Evolutionary conservation across 148 eudicot genomes (phyloP), one percentile per base, ranked within the genome.

Genomic region (Cornus controversa): DNA sequence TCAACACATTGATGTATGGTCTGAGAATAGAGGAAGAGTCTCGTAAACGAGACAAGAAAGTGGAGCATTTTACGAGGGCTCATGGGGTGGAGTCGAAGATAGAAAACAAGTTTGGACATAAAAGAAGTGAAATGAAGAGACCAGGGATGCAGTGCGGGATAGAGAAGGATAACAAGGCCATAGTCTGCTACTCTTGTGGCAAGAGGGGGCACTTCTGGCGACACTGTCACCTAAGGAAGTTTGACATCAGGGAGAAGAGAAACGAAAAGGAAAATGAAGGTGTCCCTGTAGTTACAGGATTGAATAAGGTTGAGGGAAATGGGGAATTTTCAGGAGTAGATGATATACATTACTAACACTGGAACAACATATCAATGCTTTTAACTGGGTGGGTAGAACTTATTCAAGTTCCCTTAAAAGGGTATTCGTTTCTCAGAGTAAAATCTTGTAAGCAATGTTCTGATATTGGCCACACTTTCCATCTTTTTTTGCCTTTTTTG

Each of bases 1-100:
- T 91, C 2, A 80, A 88, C 84, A 84, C 86, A 92, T 86, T 94
- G 80, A 89, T 94, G 93, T 79, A 88, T 79, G 80, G 75, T 50
- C 76, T 94, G 23, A 84, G 84, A 75, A 81, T 77, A 20, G 95
- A 87, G 74, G 98, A 91, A 82, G 92, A 88, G 69, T 82, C 81
- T 37, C 77, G 89, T 22, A 77, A 15, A n/a, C 77, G 26, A 45
- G 79, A 69, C 67, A 80, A 73, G 60, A 72, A 69, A 82, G 78
- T 70, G 26, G 80, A 68, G 73, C 63, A n/a, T 70, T 58, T 27
- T 23, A 70, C 69, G 65, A 77, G 74, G 77, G 75, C 71, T 78
- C 77, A 36, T 24, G 47, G 27, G 15, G 54, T 70, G 10, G 80
- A 70, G 70, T 74, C 72, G 1, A 80, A 29, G 65, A 15, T 13